These are phyloP conservation scores for Aspergillus bombycis DNA, from an alignment of 2,329 filamentous ascomycete species.

Conservation along the genomic window DNA sequence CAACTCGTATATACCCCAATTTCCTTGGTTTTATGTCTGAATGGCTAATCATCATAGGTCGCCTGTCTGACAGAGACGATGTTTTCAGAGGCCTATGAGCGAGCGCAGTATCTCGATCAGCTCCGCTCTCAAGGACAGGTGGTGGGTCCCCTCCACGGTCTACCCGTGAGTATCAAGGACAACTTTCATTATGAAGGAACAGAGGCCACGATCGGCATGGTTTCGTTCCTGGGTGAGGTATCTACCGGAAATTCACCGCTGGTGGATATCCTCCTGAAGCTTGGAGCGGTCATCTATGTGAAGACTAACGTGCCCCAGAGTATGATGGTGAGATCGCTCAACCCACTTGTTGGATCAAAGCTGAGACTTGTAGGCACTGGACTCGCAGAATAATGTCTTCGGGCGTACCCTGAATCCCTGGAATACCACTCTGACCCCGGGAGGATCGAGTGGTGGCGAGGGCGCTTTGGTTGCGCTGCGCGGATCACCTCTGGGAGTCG, in stretches of 20 bases:
- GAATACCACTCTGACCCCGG: constrained; percentile 36
- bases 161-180: constrained; percentile 38
- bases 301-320: constrained; percentile 60
- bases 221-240: constrained; percentile 19
- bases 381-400: constrained; percentile 48
- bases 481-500: constrained; percentile 65
- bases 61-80: constrained; percentile 35
- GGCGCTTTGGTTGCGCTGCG: constrained; percentile 63
- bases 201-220: constrained; percentile 22
- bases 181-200: constrained; percentile 36
- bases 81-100: constrained; percentile 28
- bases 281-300: constrained; percentile 45
- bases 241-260: constrained; percentile 21
- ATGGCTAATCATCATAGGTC: constrained; percentile 12
- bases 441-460: constrained; percentile 53
- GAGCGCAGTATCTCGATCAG: constrained; percentile 31
- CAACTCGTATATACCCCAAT: constrained; percentile 30
- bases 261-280: constrained; percentile 23
- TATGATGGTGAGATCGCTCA: constrained; percentile 56
- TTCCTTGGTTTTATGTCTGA: background rate
- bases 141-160: constrained; percentile 34
- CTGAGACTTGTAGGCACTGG: constrained; percentile 27
- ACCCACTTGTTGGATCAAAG: constrained; percentile 5
- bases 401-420: constrained; percentile 46
- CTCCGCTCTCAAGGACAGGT: constrained; percentile 27